Conservation (phyloP, 2,329 filamentous ascomycete species). For the Neocatenulostroma microsporum region DNA sequence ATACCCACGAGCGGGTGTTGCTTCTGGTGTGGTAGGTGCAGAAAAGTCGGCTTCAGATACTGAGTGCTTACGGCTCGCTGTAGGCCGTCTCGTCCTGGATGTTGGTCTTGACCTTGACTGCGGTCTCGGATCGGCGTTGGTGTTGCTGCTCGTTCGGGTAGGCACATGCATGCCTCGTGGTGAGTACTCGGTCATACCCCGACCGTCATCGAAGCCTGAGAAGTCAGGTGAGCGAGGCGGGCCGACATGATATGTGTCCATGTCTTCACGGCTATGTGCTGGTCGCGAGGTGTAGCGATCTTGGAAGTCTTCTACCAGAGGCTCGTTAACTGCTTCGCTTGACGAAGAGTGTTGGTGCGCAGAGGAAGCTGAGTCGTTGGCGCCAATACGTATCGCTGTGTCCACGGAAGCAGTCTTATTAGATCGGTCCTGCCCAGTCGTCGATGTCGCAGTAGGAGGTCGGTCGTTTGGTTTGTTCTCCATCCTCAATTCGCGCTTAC, state of each 20-base stretch:
- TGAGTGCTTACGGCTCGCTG: slow-evolving; percentile 2
- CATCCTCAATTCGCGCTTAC: slow-evolving; percentile 10
- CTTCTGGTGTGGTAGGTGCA: slow-evolving; percentile 11
- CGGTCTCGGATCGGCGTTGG: neutral
- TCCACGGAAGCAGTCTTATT: neutral
- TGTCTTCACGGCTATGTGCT: neutral
- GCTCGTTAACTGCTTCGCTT: slow-evolving; percentile 14
- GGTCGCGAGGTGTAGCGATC: slow-evolving; percentile 10
- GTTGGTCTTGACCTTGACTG: neutral
- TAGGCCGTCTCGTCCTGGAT: neutral
- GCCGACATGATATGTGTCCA: too few relatives aligned
- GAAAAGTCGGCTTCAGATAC: slow-evolving; percentile 1
- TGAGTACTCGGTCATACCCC: slow-evolving; percentile 10
- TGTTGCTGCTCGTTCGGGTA: slow-evolving; percentile 15
- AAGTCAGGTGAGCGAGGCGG: slow-evolving; percentile 16
- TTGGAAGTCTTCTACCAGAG: slow-evolving; percentile 21
- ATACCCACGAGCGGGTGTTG: slow-evolving; percentile 8
- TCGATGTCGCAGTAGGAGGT: slow-evolving; percentile 4
- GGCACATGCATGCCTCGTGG: slow-evolving; percentile 18
- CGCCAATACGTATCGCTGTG: neutral
- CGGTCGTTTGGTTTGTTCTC: slow-evolving; percentile 4
- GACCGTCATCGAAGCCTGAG: slow-evolving; percentile 17
- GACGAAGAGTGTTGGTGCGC: slow-evolving; percentile 1
- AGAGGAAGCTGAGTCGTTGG: neutral
- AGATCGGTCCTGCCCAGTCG: slow-evolving; percentile 1